Evolutionary conservation across 139 green algal species (phyloP).

Genomic region (Gonium pectorale): DNA sequence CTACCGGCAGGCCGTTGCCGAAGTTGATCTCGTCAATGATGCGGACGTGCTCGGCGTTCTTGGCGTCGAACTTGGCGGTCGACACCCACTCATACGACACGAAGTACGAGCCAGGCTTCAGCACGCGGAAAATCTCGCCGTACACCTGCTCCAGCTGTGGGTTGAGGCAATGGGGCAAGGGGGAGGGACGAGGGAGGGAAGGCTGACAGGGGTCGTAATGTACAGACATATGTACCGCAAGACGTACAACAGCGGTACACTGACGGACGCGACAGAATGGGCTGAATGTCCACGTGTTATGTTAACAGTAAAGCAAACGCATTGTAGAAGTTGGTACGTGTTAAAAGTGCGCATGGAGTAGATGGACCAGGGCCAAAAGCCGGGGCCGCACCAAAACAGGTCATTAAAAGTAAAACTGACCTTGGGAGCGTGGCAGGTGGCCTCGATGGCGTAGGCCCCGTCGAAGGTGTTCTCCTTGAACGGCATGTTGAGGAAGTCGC

Average conservation of each 20-base stretch:
- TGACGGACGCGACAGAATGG: too few relatives aligned
- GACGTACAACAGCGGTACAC: too few relatives aligned
- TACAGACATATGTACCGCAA: too few relatives aligned
- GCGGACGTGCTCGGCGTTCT: slow-evolving; percentile 88
- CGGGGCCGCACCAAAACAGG: too few relatives aligned
- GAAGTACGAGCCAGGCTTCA: slow-evolving; percentile 94
- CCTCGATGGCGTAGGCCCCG: slow-evolving; percentile 95
- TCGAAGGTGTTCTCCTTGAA: slow-evolving; percentile 92
- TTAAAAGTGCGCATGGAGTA: too few relatives aligned
- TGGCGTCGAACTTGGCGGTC: slow-evolving; percentile 86
- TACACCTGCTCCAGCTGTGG: slow-evolving; percentile 88
- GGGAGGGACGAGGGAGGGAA: neutral
- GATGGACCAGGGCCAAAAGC: too few relatives aligned
- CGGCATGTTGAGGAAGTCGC: slow-evolving; percentile 96
- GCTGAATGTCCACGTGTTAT: too few relatives aligned
- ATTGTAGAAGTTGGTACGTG: too few relatives aligned
- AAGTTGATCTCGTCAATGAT: slow-evolving; percentile 98
- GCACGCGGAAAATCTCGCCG: slow-evolving; percentile 89
- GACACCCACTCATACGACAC: slow-evolving; percentile 97
- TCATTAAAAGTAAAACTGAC: slow-evolving; percentile 53
- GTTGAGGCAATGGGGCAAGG: neutral
- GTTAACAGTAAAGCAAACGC: too few relatives aligned
- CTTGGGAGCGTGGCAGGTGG: slow-evolving; percentile 96
- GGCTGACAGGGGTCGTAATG: neutral
- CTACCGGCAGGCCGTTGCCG: slow-evolving; percentile 95